Conservation (phyloP, 257 asterid genomes). For the Solanum bukasovii region DNA sequence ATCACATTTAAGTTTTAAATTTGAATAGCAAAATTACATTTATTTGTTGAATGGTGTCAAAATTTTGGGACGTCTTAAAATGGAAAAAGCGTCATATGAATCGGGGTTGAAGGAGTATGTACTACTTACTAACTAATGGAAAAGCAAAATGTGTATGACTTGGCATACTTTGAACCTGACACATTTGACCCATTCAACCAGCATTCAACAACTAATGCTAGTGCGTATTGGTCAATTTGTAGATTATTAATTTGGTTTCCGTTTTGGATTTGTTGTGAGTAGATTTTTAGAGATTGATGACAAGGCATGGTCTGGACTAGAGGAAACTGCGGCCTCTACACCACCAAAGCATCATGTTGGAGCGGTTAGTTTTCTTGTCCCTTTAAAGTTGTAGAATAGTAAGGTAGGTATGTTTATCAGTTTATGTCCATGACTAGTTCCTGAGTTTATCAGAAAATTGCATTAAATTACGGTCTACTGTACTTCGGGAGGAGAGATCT, state of each 20-base stretch:
- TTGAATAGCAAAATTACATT: background rate
- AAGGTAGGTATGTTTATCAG: background rate
- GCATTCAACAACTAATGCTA: background rate
- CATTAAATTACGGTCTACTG: background rate
- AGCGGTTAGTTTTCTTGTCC: constrained; percentile 45
- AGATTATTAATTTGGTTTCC: background rate
- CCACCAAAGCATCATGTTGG: constrained; percentile 65
- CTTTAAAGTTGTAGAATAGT: background rate
- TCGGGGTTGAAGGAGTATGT: background rate
- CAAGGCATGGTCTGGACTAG: constrained; percentile 74
- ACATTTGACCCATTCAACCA: background rate
- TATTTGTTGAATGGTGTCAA: background rate
- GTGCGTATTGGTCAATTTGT: background rate
- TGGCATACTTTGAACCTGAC: background rate
- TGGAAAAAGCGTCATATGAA: background rate
- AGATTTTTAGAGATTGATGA: constrained; percentile 67
- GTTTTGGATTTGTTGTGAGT: background rate
- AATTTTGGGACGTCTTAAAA: background rate
- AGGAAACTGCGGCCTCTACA: constrained; percentile 60
- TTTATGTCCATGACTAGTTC: background rate
- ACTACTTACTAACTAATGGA: background rate
- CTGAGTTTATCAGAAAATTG: background rate
- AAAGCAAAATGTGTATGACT: background rate
- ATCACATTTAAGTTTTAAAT: background rate
- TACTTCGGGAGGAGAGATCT: background rate